phyloP scores from a whole-genome alignment of 2,329 filamentous ascomycete genomes.

The Paraphaeosphaeria sporulosa region DNA sequence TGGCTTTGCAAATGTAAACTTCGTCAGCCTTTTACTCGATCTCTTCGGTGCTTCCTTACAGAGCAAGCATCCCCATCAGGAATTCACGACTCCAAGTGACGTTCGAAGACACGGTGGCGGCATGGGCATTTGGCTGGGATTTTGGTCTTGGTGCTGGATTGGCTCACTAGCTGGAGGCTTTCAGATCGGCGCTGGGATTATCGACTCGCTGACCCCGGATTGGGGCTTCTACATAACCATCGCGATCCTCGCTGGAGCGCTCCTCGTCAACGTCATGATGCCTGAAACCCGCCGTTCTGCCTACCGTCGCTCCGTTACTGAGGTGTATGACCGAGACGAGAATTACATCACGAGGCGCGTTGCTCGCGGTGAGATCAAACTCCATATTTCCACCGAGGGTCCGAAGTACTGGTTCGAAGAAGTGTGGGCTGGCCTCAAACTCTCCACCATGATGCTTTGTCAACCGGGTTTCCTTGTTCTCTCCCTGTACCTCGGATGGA shows the following conservation, averaged over 20 bases:
- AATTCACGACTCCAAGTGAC: conserved; percentile 71
- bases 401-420: conserved; percentile 82
- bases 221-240: conserved; percentile 82
- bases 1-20: conserved; percentile 81
- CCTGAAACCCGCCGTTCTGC: conserved; percentile 76
- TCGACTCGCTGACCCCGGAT: conserved; percentile 67
- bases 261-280: conserved; percentile 73
- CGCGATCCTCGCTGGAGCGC: conserved; percentile 68
- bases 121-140: conserved; percentile 75
- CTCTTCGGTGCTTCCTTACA: conserved; percentile 79
- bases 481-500: conserved; percentile 77
- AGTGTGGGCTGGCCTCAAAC: conserved; percentile 71
- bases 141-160: conserved; percentile 75
- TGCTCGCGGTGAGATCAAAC: conserved; percentile 76
- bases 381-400: conserved; percentile 75
- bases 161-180: conserved; percentile 77
- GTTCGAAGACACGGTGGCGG: conserved; percentile 78
- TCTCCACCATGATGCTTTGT: conserved; percentile 74
- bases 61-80: conserved; percentile 75
- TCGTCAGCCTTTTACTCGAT: conserved; percentile 74
- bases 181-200: conserved; percentile 73
- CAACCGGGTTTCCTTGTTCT: conserved; percentile 78
- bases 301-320: conserved; percentile 72
- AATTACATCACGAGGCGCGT: conserved; percentile 61
- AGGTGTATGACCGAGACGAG: conserved; percentile 59